These are phyloP conservation scores for Alternaria viburni DNA, from an alignment of 2,329 filamentous ascomycete genomes.

Conservation along the genomic window DNA sequence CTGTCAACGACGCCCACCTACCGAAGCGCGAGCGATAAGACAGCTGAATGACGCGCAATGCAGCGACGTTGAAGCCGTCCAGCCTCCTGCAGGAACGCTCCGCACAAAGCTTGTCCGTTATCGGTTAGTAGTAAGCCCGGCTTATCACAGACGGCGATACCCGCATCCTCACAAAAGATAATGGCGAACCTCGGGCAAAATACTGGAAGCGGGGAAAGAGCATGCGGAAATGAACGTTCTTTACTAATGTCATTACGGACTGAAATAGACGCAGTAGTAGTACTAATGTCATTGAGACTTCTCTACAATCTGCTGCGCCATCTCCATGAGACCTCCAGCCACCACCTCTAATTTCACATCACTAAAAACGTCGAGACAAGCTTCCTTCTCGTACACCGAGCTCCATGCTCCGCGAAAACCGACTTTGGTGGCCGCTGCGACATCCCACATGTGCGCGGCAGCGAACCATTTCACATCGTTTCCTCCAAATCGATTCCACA, in stretches of 20 bases:
- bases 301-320: slow-evolving; percentile 14
- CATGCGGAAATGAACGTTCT: not conserved
- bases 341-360: slow-evolving; percentile 13
- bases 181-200: slow-evolving; percentile 40
- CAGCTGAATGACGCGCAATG: not conserved
- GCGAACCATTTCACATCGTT: slow-evolving; percentile 61
- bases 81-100: not conserved
- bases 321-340: slow-evolving; percentile 7
- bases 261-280: not conserved
- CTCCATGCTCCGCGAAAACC: slow-evolving; percentile 41
- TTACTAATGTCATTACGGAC: not conserved
- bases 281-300: slow-evolving; percentile 7
- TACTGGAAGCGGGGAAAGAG: slow-evolving; percentile 18
- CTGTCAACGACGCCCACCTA: not conserved
- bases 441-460: slow-evolving; percentile 67
- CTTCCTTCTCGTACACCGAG: slow-evolving; percentile 13
- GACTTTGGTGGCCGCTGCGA: slow-evolving; percentile 57
- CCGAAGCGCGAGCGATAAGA: not conserved
- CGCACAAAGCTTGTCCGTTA: not conserved
- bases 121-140: not conserved
- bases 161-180: slow-evolving; percentile 12
- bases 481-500: slow-evolving; percentile 51
- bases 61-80: not conserved
- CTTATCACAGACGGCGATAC: not conserved
- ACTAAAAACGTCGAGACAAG: slow-evolving; percentile 14